A percentile compares a stretch with the other conserved stretches of the same genome.
Conservation (phyloP, 2,329 filamentous ascomycete species). For the Fusarium caatingaense region DNA sequence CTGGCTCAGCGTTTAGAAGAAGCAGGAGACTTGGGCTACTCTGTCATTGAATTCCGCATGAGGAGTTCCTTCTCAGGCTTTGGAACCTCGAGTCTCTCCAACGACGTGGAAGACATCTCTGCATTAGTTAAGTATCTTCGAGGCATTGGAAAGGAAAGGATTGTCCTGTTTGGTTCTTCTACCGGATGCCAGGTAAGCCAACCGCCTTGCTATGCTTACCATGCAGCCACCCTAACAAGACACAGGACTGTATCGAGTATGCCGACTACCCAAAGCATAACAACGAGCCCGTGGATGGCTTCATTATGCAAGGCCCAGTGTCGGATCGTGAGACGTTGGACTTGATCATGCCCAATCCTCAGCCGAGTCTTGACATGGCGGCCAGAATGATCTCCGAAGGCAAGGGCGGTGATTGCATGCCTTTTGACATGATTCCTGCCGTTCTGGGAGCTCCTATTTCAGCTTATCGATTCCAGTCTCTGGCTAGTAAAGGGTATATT, state of each 20-base stretch:
- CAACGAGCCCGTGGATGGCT: slow-evolving; percentile 73
- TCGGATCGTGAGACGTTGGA: slow-evolving; percentile 77
- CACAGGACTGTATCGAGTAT: slow-evolving; percentile 68
- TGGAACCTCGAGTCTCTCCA: slow-evolving; percentile 60
- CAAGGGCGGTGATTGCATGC: slow-evolving; percentile 65
- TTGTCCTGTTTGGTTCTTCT: slow-evolving; percentile 69
- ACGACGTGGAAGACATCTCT: slow-evolving; percentile 66
- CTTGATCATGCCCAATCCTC: slow-evolving; percentile 58
- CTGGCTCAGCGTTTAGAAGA: slow-evolving; percentile 59
- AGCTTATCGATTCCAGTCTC: slow-evolving; percentile 64
- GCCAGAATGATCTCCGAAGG: slow-evolving; percentile 66
- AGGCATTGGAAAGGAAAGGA: slow-evolving; percentile 60
- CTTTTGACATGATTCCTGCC: slow-evolving; percentile 56
- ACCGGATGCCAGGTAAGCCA: slow-evolving; percentile 65
- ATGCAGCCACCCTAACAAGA: not conserved
- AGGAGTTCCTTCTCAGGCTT: slow-evolving; percentile 65
- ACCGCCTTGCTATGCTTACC: not conserved
- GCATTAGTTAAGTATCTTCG: slow-evolving; percentile 66
- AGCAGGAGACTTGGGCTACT: slow-evolving; percentile 56
- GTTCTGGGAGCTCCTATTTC: slow-evolving; percentile 60
- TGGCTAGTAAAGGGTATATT: slow-evolving; percentile 63
- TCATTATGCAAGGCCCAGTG: slow-evolving; percentile 83
- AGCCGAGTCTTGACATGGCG: slow-evolving; percentile 61
- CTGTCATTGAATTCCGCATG: slow-evolving; percentile 68
- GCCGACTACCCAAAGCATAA: slow-evolving; percentile 56